Evolutionary conservation across 192 early-diverging fungal species (phyloP).

Genomic region (Backusella psychrophila): DNA sequence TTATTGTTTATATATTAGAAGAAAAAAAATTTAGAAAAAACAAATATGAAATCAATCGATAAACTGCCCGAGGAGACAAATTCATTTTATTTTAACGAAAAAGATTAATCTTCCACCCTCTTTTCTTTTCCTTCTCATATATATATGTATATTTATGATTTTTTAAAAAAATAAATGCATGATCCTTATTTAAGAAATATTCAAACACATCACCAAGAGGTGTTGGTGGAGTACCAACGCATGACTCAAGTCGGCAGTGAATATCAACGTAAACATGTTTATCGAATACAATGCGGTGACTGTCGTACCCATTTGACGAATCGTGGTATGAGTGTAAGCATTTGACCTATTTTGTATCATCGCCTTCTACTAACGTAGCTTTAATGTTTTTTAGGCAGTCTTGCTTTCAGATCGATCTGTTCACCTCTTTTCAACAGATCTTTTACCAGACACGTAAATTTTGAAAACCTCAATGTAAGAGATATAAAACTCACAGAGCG

Average conservation of each 20-base stretch:
- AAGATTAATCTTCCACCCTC: not conserved
- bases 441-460: conserved; percentile 13
- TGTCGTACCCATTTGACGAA: not conserved
- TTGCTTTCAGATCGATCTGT: conserved; percentile 8
- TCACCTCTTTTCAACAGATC: conserved; percentile 7
- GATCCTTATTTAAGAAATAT: not conserved
- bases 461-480: too few species aligned
- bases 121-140: not conserved
- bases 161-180: not conserved
- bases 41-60: not conserved
- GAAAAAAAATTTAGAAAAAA: not conserved
- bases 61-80: not conserved
- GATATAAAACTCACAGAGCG: not conserved
- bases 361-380: not conserved
- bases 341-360: not conserved
- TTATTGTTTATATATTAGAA: not conserved
- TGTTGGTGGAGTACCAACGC: conserved; percentile 8
- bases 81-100: not conserved
- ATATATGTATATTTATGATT: not conserved
- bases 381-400: not conserved
- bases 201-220: not conserved
- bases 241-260: conserved; percentile 9
- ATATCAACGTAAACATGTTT: conserved; percentile 14
- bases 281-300: not conserved
- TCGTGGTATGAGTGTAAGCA: conserved; percentile 14